Percentiles rank a stretch among this genome's conserved stretches.
Conservation (phyloP, 2,329 filamentous ascomycete genomes). For the Gnomoniopsis smithogilvyi region DNA sequence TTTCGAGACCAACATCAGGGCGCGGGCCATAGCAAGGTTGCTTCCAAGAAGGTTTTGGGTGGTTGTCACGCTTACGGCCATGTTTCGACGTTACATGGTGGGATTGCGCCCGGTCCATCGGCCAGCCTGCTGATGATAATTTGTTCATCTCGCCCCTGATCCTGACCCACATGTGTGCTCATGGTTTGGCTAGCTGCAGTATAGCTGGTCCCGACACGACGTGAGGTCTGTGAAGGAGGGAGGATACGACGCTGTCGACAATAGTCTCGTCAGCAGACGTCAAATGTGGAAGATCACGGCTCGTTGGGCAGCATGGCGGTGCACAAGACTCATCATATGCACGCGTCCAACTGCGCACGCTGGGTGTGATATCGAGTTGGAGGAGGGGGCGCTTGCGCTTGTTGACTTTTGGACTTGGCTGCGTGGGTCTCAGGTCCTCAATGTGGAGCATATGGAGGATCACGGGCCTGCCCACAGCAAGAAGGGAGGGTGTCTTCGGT, state of each 20-base stretch:
- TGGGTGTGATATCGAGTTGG: not conserved
- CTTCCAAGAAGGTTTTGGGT: not conserved
- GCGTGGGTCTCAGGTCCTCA: not conserved
- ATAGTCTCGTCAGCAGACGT: not conserved
- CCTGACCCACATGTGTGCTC: not conserved
- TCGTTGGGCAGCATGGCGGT: not conserved
- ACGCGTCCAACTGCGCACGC: not conserved
- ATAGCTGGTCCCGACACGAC: not conserved
- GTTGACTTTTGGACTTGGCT: not conserved
- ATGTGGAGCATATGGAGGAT: not conserved
- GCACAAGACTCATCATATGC: not conserved
- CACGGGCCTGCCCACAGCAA: not conserved
- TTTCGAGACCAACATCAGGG: not conserved
- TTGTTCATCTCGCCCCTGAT: not conserved
- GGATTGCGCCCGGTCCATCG: not conserved
- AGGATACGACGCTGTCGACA: slow-evolving; percentile 3
- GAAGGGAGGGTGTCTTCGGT: slow-evolving; percentile 1
- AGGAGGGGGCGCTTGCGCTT: not conserved
- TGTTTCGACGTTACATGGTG: not conserved
- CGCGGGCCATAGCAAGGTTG: not conserved
- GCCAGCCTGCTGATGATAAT: not conserved
- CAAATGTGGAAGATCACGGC: not conserved
- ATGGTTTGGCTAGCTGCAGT: not conserved
- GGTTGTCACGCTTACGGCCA: not conserved
- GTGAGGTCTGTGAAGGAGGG: not conserved